These are phyloP conservation scores for Daldinia decipiens DNA, from an alignment of 495 filamentous ascomycete genomes.

Conservation along the genomic window DNA sequence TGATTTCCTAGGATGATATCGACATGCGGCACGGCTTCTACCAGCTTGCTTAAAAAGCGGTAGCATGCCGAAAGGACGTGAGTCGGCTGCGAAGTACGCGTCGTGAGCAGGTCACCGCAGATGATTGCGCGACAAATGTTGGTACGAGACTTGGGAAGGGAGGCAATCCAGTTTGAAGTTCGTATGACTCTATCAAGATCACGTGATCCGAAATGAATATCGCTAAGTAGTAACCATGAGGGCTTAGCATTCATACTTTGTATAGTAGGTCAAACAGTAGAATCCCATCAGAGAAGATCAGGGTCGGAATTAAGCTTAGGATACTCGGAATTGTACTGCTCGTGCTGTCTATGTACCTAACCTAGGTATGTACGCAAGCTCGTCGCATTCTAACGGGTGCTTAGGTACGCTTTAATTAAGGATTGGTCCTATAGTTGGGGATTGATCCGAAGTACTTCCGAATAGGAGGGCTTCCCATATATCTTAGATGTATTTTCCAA, in stretches of 20 bases:
- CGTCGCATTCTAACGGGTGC: too few relatives aligned
- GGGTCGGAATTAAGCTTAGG: too few relatives aligned
- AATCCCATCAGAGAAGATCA: too few relatives aligned
- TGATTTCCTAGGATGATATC: constrained; percentile 51
- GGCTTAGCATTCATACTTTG: constrained; percentile 7
- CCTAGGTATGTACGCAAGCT: too few relatives aligned
- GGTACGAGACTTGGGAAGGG: constrained; percentile 18
- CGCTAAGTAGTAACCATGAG: constrained; percentile 49
- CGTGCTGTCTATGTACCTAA: too few relatives aligned
- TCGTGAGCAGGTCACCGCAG: constrained; percentile 50
- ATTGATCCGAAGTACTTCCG: too few relatives aligned
- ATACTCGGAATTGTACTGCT: not conserved
- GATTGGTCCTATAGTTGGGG: too few relatives aligned
- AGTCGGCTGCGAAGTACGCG: constrained; percentile 47
- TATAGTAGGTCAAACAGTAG: too few relatives aligned
- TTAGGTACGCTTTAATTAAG: too few relatives aligned
- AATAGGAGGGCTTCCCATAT: too few relatives aligned
- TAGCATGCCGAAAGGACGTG: constrained; percentile 49
- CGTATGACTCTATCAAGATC: constrained; percentile 44
- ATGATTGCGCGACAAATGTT: constrained; percentile 46
- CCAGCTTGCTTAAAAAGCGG: constrained; percentile 46
- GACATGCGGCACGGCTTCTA: constrained; percentile 46
- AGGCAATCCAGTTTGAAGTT: constrained; percentile 49
- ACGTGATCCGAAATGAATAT: constrained; percentile 49
- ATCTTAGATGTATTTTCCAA: too few relatives aligned